A percentile compares a stretch with the other conserved stretches of the same genome.
Evolutionary conservation across 495 filamentous ascomycete species (phyloP).

Genomic region (Lasiosphaeria ovina): DNA sequence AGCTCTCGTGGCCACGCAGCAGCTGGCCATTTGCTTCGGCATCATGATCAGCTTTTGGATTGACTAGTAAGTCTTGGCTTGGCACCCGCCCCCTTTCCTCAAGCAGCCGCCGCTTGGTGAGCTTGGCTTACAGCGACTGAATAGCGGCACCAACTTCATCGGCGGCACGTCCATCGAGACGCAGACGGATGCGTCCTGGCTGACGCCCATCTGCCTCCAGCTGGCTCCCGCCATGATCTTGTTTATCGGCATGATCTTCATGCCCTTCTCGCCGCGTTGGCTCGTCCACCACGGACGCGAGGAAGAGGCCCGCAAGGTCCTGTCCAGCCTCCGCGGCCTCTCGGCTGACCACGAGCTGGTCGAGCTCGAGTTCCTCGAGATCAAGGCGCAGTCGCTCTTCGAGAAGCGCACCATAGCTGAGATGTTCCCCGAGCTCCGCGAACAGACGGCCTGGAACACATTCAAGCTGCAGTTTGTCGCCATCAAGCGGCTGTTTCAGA

Average conservation of each 20-base stretch:
- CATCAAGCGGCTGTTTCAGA: conserved; percentile 69
- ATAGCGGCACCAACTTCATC: conserved; percentile 68
- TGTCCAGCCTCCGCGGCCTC: conserved; percentile 64
- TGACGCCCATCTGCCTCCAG: conserved; percentile 63
- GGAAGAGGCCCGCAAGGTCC: conserved; percentile 64
- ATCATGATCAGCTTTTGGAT: conserved; percentile 88
- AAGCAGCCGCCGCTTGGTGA: background rate
- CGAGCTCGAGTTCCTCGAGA: conserved; percentile 76
- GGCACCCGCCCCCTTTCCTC: background rate
- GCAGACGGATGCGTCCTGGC: conserved; percentile 70
- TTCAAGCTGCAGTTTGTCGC: conserved; percentile 71
- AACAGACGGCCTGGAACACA: conserved; percentile 56
- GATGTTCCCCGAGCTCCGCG: conserved; percentile 65
- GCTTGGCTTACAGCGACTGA: background rate
- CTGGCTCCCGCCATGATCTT: conserved; percentile 59
- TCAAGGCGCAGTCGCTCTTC: conserved; percentile 74
- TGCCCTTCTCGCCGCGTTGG: conserved; percentile 84
- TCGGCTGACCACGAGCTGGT: conserved; percentile 61
- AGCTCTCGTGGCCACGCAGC: conserved; percentile 72
- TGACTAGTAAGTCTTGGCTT: conserved; percentile 50
- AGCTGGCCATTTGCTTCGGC: conserved; percentile 78
- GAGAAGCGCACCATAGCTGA: conserved; percentile 73
- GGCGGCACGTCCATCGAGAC: conserved; percentile 59
- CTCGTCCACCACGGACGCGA: conserved; percentile 71
- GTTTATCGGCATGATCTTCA: conserved; percentile 69